A percentile compares a stretch with the other conserved stretches of the same genome.
Conservation (phyloP, 78 protist species). For the Salpingoeca rosetta region DNA sequence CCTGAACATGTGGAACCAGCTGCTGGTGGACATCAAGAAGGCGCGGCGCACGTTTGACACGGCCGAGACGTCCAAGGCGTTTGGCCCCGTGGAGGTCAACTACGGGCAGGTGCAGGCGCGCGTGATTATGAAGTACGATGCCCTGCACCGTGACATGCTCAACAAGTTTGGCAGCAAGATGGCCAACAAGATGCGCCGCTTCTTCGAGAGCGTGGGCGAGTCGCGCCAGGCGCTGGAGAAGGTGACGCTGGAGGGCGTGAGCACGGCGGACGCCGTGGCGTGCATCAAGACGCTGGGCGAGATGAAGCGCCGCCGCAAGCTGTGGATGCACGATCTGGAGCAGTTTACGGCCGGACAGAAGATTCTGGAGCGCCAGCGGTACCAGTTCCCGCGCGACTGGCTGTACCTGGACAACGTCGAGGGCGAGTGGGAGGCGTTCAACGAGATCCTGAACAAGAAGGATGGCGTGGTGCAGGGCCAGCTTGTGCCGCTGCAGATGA, state of each 20-base stretch:
- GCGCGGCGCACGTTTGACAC: constrained; percentile 73
- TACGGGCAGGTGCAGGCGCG: constrained; percentile 74
- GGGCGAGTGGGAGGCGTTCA: constrained; percentile 68
- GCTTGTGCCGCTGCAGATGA: neutral
- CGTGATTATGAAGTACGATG: constrained; percentile 75
- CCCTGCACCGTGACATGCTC: constrained; percentile 73
- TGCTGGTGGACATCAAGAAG: constrained; percentile 22
- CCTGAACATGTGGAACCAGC: constrained; percentile 54
- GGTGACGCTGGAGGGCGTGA: constrained; percentile 53
- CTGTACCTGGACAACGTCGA: constrained; percentile 55
- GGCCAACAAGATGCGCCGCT: constrained; percentile 26
- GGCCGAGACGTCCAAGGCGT: constrained; percentile 31
- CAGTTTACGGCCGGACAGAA: constrained; percentile 47
- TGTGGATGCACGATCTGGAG: constrained; percentile 42
- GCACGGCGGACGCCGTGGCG: constrained; percentile 68
- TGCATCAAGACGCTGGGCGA: constrained; percentile 57
- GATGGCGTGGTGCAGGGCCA: constrained; percentile 2
- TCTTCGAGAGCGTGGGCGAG: constrained; percentile 18
- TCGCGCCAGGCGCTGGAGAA: constrained; percentile 59
- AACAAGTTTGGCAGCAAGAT: constrained; percentile 49
- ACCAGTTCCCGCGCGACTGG: constrained; percentile 79
- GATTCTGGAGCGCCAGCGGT: constrained; percentile 56
- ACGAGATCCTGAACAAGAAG: constrained; percentile 35
- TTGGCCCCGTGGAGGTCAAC: constrained; percentile 72
- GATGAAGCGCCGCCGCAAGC: constrained; percentile 25